phyloP scores from a whole-genome alignment of 345 rosid genomes.

The Gossypioides kirkii region DNA sequence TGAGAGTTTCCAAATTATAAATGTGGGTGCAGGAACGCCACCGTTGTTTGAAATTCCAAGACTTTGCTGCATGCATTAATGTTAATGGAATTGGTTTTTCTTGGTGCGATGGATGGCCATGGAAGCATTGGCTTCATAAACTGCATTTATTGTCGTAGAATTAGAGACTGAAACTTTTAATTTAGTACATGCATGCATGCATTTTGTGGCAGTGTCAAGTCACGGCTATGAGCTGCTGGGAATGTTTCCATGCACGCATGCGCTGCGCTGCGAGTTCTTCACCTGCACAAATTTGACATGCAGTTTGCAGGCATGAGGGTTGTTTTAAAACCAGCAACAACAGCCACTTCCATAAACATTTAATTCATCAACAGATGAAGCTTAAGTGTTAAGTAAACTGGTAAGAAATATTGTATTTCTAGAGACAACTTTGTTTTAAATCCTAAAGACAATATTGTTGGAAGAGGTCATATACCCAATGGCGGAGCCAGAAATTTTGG shows the following conservation, averaged over 20 bases:
- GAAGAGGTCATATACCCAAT: too few species aligned
- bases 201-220: background rate
- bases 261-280: background rate
- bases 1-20: background rate
- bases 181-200: background rate
- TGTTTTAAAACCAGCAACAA: background rate
- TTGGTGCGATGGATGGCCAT: background rate
- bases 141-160: background rate
- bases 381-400: too few species aligned
- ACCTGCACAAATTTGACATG: background rate
- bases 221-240: background rate
- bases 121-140: background rate
- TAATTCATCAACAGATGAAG: background rate
- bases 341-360: background rate
- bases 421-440: too few species aligned
- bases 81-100: background rate
- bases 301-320: background rate
- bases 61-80: background rate
- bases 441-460: too few species aligned
- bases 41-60: background rate
- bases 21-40: background rate
- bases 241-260: background rate
- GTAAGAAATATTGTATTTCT: too few species aligned
- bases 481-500: too few species aligned
- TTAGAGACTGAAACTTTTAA: background rate